Conservation (phyloP, 176 grass and related monocot genomes). For the Otatea glauca region DNA sequence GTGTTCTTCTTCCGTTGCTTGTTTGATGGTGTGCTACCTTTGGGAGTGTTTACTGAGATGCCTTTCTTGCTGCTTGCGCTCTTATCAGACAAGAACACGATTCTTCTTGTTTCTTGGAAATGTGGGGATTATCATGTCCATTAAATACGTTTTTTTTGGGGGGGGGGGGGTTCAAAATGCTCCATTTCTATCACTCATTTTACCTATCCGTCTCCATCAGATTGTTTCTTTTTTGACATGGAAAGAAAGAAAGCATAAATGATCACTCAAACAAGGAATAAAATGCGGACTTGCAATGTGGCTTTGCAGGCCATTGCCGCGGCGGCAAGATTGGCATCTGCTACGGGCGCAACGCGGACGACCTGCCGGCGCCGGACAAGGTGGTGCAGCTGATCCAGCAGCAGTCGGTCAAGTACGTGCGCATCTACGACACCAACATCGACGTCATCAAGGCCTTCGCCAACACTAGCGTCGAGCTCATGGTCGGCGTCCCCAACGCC, state of each 20-base stretch:
- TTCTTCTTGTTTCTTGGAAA: conserved; percentile 10
- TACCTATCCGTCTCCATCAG: neutral
- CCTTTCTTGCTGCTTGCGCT: conserved; percentile 38
- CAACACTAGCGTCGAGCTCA: conserved; percentile 91
- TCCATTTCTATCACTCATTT: neutral
- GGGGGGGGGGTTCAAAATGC: neutral
- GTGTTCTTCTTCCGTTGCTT: neutral
- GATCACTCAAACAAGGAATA: neutral
- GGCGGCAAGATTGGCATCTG: conserved; percentile 86
- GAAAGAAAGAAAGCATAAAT: neutral
- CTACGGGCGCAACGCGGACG: conserved; percentile 93
- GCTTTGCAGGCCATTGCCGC: conserved; percentile 54
- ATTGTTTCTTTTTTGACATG: neutral
- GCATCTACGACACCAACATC: conserved; percentile 93
- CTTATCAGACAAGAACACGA: neutral
- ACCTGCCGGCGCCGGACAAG: conserved; percentile 88
- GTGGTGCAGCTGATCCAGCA: conserved; percentile 73
- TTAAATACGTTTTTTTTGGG: neutral
- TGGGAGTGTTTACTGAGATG: conserved; percentile 21
- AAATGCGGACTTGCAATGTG: neutral
- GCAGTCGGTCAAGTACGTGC: conserved; percentile 84
- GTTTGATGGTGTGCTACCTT: neutral
- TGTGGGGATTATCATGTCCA: neutral
- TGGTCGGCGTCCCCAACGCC: conserved; percentile 91
- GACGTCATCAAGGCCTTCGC: conserved; percentile 94